Evolutionary conservation across 2,329 filamentous ascomycete species (phyloP).

Genomic region (Cladosporium oxysporum): DNA sequence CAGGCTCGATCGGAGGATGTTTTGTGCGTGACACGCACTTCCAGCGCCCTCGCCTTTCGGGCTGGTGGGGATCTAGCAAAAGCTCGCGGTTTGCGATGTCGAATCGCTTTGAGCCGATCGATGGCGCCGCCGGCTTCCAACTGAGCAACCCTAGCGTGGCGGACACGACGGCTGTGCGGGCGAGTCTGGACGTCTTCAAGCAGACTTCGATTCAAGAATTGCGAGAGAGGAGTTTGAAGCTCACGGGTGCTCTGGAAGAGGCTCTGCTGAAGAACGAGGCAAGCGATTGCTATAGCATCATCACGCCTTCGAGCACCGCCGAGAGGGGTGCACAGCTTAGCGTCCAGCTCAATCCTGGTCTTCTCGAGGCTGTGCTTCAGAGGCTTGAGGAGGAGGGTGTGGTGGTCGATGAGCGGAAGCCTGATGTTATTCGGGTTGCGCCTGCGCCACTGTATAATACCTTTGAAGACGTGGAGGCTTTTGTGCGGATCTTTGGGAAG

Average conservation of each 20-base stretch:
- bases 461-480: slow-evolving; percentile 70
- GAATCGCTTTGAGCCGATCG: slow-evolving; percentile 73
- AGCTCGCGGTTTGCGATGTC: slow-evolving; percentile 78
- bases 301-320: slow-evolving; percentile 26
- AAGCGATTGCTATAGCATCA: slow-evolving; percentile 33
- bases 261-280: slow-evolving; percentile 49
- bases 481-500: slow-evolving; percentile 56
- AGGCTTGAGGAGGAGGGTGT: slow-evolving; percentile 68
- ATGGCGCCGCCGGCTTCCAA: slow-evolving; percentile 79
- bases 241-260: slow-evolving; percentile 77
- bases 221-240: slow-evolving; percentile 67
- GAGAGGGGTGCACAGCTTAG: slow-evolving; percentile 62
- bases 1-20: slow-evolving; percentile 75
- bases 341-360: slow-evolving; percentile 65
- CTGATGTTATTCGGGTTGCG: slow-evolving; percentile 80
- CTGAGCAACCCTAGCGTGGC: slow-evolving; percentile 81
- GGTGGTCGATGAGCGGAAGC: slow-evolving; percentile 80
- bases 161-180: slow-evolving; percentile 73
- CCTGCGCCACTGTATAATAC: slow-evolving; percentile 83
- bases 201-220: slow-evolving; percentile 69
- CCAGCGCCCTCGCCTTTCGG: slow-evolving; percentile 66
- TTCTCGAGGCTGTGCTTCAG: slow-evolving; percentile 68
- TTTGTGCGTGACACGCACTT: slow-evolving; percentile 76
- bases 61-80: slow-evolving; percentile 88
- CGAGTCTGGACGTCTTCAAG: slow-evolving; percentile 72